Conservation (phyloP, 2,329 filamentous ascomycete genomes). For the Botrytis hyacinthi region DNA sequence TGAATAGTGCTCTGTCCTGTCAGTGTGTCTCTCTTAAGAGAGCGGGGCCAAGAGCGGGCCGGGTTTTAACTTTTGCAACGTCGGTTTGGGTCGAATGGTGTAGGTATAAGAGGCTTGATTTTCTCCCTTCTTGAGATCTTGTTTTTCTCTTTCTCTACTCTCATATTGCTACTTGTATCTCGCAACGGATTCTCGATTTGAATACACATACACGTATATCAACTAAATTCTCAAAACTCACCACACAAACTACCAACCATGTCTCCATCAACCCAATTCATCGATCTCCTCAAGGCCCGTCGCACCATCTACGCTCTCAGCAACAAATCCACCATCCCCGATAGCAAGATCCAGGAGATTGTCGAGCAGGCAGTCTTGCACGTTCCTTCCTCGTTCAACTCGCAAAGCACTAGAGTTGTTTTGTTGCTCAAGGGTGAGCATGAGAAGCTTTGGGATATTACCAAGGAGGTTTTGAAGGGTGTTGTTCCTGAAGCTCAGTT, state of each 20-base stretch:
- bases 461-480: conserved; percentile 60
- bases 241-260: neutral
- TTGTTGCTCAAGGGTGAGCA: conserved; percentile 81
- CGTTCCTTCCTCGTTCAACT: conserved; percentile 84
- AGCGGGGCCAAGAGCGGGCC: neutral
- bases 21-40: neutral
- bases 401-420: conserved; percentile 74
- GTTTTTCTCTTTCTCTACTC: neutral
- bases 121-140: neutral
- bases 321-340: conserved; percentile 60
- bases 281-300: conserved; percentile 62
- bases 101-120: neutral
- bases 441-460: conserved; percentile 81
- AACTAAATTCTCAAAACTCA: neutral
- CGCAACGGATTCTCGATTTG: neutral
- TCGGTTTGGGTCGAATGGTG: neutral
- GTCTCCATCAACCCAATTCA: conserved; percentile 44
- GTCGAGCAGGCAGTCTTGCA: conserved; percentile 63
- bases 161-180: neutral
- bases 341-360: conserved; percentile 62
- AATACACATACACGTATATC: neutral
- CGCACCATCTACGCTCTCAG: conserved; percentile 67
- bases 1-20: neutral
- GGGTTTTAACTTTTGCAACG: neutral
- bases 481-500: conserved; percentile 57